Evolutionary conservation across 805 yeast species (phyloP).

Genomic region (Nakazawaea pomicola): DNA sequence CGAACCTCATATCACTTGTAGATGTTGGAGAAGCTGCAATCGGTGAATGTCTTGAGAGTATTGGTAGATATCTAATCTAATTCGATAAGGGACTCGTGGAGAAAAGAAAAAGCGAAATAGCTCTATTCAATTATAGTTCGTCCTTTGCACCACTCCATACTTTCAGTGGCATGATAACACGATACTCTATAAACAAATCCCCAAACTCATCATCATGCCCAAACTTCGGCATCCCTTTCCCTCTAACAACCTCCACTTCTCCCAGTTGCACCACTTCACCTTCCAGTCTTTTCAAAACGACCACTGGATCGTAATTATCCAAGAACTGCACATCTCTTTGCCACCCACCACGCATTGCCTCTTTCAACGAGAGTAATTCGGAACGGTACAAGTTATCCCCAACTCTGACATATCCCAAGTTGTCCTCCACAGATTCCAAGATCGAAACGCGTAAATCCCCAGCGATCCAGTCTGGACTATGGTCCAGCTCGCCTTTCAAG

Average conservation of each 20-base stretch:
- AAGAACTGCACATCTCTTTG: constrained; percentile 57
- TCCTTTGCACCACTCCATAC: constrained; percentile 24
- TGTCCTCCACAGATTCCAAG: constrained; percentile 44
- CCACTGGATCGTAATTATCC: constrained; percentile 48
- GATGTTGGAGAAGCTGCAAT: too few species aligned
- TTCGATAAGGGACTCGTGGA: too few species aligned
- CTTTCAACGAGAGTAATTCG: constrained; percentile 67
- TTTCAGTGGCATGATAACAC: constrained; percentile 37
- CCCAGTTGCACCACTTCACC: constrained; percentile 50
- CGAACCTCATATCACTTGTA: too few species aligned
- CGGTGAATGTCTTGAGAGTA: too few species aligned
- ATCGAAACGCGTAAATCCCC: constrained; percentile 73
- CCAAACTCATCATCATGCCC: constrained; percentile 50
- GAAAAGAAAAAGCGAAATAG: neutral
- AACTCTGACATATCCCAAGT: constrained; percentile 84
- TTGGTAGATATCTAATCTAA: too few species aligned
- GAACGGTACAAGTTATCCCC: constrained; percentile 72
- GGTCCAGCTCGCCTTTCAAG: constrained; percentile 75
- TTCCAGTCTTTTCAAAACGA: constrained; percentile 59
- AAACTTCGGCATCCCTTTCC: constrained; percentile 80
- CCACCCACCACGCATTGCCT: constrained; percentile 84
- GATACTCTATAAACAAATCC: constrained; percentile 46
- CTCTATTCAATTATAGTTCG: constrained; percentile 7
- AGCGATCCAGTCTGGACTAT: constrained; percentile 72
- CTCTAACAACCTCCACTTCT: constrained; percentile 64